Conservation (phyloP, 2,329 filamentous ascomycete genomes). For the Septoria petroselini region DNA sequence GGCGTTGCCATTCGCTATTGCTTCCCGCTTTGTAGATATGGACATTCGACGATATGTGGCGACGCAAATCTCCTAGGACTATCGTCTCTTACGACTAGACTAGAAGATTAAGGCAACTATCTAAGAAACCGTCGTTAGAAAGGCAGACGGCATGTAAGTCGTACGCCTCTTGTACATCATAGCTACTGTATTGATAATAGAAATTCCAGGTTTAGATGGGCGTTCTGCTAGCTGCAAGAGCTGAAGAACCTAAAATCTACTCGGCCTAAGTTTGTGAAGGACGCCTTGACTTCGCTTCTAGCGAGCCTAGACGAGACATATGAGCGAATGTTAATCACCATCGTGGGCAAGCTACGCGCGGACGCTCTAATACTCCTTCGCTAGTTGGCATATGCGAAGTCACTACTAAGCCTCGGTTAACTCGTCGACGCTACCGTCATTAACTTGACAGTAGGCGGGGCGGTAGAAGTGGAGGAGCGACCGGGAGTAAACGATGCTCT, state of each 20-base stretch:
- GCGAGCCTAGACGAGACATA: conserved; percentile 31
- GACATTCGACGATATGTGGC: conserved; percentile 23
- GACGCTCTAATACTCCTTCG: conserved; percentile 23
- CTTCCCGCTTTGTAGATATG: conserved; percentile 8
- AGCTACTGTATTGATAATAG: not conserved
- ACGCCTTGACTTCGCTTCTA: conserved; percentile 24
- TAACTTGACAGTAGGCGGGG: conserved; percentile 14
- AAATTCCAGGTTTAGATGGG: conserved; percentile 32
- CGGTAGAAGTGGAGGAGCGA: conserved; percentile 15
- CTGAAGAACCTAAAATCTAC: conserved; percentile 25
- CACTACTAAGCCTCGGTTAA: conserved; percentile 23
- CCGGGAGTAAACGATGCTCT: conserved; percentile 13
- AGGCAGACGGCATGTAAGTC: conserved; percentile 32
- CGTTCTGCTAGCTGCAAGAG: conserved; percentile 29
- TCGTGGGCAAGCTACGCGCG: conserved; percentile 13
- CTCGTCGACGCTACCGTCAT: conserved; percentile 26
- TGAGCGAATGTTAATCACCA: conserved; percentile 27
- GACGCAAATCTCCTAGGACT: conserved; percentile 16
- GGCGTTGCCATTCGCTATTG: conserved; percentile 6
- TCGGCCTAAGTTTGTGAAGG: conserved; percentile 20
- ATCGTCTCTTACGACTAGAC: conserved; percentile 3
- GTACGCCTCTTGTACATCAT: not conserved
- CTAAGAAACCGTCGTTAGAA: conserved; percentile 21
- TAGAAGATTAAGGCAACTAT: conserved; percentile 24
- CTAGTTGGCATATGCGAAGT: conserved; percentile 25